These are phyloP conservation scores for Eutrema heterophyllum DNA, from an alignment of 345 rosid genomes.

Conservation along the genomic window DNA sequence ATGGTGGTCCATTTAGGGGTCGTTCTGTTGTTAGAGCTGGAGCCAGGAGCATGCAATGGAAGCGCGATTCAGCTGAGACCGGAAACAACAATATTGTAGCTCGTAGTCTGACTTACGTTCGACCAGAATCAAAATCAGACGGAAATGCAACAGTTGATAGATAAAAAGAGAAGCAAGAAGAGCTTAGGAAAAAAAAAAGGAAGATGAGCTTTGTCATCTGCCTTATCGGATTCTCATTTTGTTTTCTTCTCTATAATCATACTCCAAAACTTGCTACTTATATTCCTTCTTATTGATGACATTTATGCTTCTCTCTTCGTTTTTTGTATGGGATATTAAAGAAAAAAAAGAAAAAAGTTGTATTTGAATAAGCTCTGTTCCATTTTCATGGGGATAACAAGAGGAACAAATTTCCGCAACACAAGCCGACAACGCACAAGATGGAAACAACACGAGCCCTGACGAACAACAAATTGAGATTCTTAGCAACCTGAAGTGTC, in stretches of 20 bases:
- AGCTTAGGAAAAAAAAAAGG: constrained; percentile 3
- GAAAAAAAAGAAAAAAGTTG: background rate
- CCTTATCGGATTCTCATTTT: constrained; percentile 12
- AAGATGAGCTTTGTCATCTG: constrained; percentile 25
- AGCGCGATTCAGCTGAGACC: constrained; percentile 60
- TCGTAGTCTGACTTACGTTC: constrained; percentile 78
- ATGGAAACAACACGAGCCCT: constrained; percentile 54
- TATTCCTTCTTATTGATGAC: background rate
- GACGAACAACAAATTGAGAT: constrained; percentile 54
- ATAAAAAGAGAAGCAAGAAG: background rate
- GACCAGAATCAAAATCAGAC: constrained; percentile 52
- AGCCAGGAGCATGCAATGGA: constrained; percentile 94
- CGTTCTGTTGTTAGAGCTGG: constrained; percentile 59
- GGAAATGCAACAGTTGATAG: constrained; percentile 24
- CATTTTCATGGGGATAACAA: constrained; percentile 36
- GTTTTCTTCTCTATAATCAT: background rate
- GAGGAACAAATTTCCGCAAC: constrained; percentile 41
- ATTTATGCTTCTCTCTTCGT: background rate
- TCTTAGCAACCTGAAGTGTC: constrained; percentile 70
- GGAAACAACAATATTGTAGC: constrained; percentile 25
- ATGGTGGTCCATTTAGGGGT: constrained; percentile 51
- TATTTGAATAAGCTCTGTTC: background rate
- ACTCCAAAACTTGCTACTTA: background rate
- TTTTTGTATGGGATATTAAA: constrained; percentile 12
- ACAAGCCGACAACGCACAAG: constrained; percentile 48